These are phyloP conservation scores for Niveomyces coronatus DNA, from an alignment of 2,329 filamentous ascomycete species.

Conservation along the genomic window DNA sequence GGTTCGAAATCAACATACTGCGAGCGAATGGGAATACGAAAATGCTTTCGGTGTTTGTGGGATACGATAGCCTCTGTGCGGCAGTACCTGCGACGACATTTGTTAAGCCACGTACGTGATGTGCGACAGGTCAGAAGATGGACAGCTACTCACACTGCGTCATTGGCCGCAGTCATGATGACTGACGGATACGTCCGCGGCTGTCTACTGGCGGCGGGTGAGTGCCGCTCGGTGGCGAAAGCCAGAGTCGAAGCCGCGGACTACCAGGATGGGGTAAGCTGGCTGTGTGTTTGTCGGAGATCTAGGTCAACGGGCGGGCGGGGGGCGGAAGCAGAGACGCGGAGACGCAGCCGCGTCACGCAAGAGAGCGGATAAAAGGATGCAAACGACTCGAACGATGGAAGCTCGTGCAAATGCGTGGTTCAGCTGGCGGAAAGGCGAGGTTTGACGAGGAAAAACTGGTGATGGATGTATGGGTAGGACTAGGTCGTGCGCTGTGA, in stretches of 20 bases:
- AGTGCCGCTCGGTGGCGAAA: slow-evolving; percentile 8
- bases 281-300: no score
- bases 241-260: slow-evolving; percentile 2
- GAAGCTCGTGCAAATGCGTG: no score
- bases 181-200: background rate
- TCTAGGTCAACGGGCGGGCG: slow-evolving; percentile 1
- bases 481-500: slow-evolving; percentile 7
- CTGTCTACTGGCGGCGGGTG: slow-evolving; percentile 2
- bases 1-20: slow-evolving; percentile 36
- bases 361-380: background rate
- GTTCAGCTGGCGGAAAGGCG: no score
- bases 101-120: slow-evolving; percentile 3
- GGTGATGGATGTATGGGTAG: background rate
- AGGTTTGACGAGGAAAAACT: slow-evolving; percentile 1
- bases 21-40: slow-evolving; percentile 54
- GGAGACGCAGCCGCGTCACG: background rate
- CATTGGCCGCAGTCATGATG: slow-evolving; percentile 9
- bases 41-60: slow-evolving; percentile 52
- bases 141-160: slow-evolving; percentile 7
- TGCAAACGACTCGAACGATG: no score
- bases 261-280: slow-evolving; percentile 7
- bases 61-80: slow-evolving; percentile 57
- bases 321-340: background rate
- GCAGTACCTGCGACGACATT: slow-evolving; percentile 39
- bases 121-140: background rate